Evolutionary conservation across 2,329 filamentous ascomycete genomes (phyloP).

Genomic region (Pyrenochaeta sp.): DNA sequence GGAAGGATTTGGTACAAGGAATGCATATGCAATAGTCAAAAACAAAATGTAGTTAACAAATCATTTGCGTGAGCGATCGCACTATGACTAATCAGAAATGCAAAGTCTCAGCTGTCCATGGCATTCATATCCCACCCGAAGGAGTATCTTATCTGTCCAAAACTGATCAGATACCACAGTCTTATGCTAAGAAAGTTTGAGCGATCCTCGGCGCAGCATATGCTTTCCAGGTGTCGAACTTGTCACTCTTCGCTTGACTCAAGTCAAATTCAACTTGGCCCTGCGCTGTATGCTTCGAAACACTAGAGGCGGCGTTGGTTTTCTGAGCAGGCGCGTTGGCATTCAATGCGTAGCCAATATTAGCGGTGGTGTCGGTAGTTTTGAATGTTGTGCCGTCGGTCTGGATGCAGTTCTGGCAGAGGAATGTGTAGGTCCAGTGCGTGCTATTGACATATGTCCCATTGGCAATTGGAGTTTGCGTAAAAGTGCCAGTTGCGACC

Average conservation of each 20-base stretch:
- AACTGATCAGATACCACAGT: no score
- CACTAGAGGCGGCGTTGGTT: constrained; percentile 18
- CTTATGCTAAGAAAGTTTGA: constrained; percentile 5
- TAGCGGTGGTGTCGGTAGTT: constrained; percentile 23
- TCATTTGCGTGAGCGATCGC: no score
- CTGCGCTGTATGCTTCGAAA: constrained; percentile 32
- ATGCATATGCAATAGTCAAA: background rate
- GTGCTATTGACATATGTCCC: constrained; percentile 63
- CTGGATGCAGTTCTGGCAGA: constrained; percentile 54
- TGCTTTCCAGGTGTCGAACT: constrained; percentile 36
- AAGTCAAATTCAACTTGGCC: constrained; percentile 35
- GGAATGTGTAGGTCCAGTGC: constrained; percentile 63
- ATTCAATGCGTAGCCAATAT: constrained; percentile 36
- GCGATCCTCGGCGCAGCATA: constrained; percentile 23
- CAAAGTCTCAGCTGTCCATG: background rate
- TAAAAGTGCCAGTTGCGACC: constrained; percentile 55
- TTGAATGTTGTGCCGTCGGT: constrained; percentile 40
- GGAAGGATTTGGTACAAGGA: background rate
- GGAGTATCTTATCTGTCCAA: no score
- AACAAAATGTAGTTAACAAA: no score
- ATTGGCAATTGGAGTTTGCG: constrained; percentile 57
- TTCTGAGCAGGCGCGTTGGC: constrained; percentile 29
- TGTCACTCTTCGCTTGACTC: constrained; percentile 29
- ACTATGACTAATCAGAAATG: background rate
- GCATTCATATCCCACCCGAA: no score